Evolutionary conservation across 371 early-diverging fungal genomes (phyloP).

Genomic region (Zychaea mexicana): DNA sequence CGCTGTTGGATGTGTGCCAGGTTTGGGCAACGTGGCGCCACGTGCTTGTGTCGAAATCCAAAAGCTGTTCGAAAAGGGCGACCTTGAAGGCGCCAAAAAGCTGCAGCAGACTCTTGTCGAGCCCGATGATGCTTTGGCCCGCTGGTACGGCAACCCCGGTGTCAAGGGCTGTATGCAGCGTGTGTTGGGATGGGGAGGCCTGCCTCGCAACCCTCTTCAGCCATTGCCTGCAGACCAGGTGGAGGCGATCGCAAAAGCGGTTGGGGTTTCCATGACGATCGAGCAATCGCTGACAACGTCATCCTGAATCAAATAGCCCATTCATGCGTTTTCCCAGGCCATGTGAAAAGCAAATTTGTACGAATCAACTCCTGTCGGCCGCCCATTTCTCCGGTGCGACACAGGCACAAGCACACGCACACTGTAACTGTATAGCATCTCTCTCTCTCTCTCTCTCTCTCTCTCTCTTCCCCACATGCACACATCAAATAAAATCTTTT

Average conservation of each 20-base stretch:
- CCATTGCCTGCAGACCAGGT: constrained; percentile 16
- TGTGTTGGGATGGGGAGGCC: constrained; percentile 40
- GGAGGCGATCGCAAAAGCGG: constrained; percentile 22
- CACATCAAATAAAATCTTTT: not conserved
- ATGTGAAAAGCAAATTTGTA: not conserved
- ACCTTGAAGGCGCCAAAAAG: constrained; percentile 30
- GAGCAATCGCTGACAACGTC: constrained; percentile 20
- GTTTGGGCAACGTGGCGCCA: constrained; percentile 45
- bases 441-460: not conserved
- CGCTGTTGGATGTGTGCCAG: constrained; percentile 45
- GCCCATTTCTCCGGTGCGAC: not conserved
- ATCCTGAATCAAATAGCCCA: not conserved
- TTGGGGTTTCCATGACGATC: constrained; percentile 19
- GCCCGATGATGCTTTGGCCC: constrained; percentile 44
- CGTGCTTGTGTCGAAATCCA: constrained; percentile 39
- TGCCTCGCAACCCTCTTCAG: constrained; percentile 37
- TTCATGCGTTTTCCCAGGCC: not conserved
- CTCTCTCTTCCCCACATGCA: not conserved
- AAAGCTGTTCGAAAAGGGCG: constrained; percentile 30
- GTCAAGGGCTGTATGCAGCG: constrained; percentile 37
- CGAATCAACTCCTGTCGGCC: not conserved
- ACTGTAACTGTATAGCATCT: no score
- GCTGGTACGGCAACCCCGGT: constrained; percentile 51
- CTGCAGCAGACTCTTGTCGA: constrained; percentile 41
- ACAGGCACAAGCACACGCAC: not conserved